A percentile compares a stretch with the other conserved stretches of the same genome.
phyloP scores from a whole-genome alignment of 2,329 filamentous ascomycete species.

The Sarocladium kiliense region DNA sequence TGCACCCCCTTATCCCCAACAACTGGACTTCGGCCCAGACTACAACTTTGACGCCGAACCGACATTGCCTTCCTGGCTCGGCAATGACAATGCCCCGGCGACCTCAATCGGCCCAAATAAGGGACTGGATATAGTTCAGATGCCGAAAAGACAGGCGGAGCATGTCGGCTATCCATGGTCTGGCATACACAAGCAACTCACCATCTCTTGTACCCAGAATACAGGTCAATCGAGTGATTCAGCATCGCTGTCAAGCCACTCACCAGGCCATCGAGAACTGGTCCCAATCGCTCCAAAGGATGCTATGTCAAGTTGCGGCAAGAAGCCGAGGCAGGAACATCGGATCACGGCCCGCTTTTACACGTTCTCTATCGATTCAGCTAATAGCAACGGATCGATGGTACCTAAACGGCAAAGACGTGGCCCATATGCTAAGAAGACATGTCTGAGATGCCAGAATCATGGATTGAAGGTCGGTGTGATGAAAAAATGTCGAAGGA shows the following conservation, averaged over 20 bases:
- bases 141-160: too few species aligned
- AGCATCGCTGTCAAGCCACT: too few species aligned
- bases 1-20: not conserved
- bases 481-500: too few species aligned
- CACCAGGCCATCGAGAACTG: not conserved
- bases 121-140: too few species aligned
- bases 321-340: not conserved
- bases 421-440: not conserved
- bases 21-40: not conserved
- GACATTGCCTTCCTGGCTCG: not conserved
- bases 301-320: not conserved
- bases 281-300: not conserved
- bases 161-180: too few species aligned
- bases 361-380: not conserved
- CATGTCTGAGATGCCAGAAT: not conserved
- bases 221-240: too few species aligned
- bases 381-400: not conserved
- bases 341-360: not conserved
- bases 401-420: not conserved
- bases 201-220: too few species aligned
- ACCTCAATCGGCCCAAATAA: too few species aligned
- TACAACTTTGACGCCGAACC: not conserved
- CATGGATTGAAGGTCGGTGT: not conserved
- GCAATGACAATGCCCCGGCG: too few species aligned
- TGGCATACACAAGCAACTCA: too few species aligned